Evolutionary conservation across 2,329 filamentous ascomycete species (phyloP).

Genomic region (Botrytis porri): DNA sequence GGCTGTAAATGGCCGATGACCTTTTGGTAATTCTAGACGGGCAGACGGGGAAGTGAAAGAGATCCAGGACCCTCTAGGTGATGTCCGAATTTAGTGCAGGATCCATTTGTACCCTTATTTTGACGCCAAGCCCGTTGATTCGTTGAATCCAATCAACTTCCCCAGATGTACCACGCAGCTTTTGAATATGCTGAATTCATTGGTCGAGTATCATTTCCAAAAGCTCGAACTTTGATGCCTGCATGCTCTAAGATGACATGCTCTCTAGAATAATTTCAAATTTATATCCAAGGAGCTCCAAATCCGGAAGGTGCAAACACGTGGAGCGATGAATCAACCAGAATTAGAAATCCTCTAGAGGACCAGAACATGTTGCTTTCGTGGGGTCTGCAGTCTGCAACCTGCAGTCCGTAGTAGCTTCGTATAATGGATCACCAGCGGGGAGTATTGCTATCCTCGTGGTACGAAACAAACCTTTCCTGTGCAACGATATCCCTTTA

Average conservation of each 20-base stretch:
- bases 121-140: slow-evolving; percentile 5
- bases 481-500: not conserved
- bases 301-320: not conserved
- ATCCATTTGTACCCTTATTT: not conserved
- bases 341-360: not conserved
- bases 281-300: not conserved
- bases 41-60: not conserved
- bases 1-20: not conserved
- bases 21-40: not conserved
- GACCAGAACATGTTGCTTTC: not conserved
- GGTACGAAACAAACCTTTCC: not conserved
- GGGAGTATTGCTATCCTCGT: not conserved
- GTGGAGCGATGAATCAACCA: not conserved
- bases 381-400: not conserved
- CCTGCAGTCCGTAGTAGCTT: not conserved
- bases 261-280: not conserved
- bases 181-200: not conserved
- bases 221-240: not conserved
- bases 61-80: not conserved
- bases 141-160: slow-evolving; percentile 10
- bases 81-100: not conserved
- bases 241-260: not conserved
- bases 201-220: not conserved
- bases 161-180: slow-evolving; percentile 8
- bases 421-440: not conserved